These are phyloP conservation scores for Fusarium odoratissimum DNA, from an alignment of 2,329 filamentous ascomycete genomes.

Conservation along the genomic window DNA sequence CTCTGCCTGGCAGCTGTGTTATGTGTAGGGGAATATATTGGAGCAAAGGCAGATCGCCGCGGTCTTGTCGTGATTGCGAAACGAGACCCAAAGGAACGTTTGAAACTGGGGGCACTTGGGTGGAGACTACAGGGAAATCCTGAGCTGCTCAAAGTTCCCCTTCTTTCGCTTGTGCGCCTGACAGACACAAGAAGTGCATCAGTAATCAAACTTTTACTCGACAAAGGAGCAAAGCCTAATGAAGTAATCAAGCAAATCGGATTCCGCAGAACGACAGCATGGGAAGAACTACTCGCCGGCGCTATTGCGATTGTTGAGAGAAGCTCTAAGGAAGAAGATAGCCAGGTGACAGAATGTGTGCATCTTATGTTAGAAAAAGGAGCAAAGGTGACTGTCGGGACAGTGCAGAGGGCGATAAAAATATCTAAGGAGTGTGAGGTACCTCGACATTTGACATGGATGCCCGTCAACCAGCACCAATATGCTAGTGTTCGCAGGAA, in stretches of 20 bases:
- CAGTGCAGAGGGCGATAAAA: neutral
- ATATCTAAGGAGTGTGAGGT: neutral
- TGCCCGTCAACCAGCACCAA: too few species aligned
- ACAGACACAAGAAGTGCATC: accelerated
- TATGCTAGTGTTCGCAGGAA: too few species aligned
- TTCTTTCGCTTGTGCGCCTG: neutral
- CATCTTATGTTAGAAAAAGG: neutral
- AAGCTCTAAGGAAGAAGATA: too few species aligned
- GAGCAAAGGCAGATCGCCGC: neutral
- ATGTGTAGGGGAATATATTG: neutral
- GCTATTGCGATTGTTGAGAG: neutral
- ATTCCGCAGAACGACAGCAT: neutral
- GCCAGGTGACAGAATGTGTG: neutral
- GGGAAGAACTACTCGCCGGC: neutral
- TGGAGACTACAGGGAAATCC: neutral
- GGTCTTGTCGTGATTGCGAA: too few species aligned
- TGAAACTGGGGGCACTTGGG: too few species aligned
- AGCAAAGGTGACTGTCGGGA: neutral
- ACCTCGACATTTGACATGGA: accelerated
- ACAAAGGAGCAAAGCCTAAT: slow-evolving; percentile 1
- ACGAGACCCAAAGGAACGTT: too few species aligned
- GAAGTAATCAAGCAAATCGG: accelerated
- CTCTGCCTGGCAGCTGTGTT: neutral
- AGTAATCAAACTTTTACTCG: neutral
- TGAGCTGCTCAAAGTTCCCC: accelerated